phyloP scores from a whole-genome alignment of 495 filamentous ascomycete species.

The Aspergillus egyptiacus region DNA sequence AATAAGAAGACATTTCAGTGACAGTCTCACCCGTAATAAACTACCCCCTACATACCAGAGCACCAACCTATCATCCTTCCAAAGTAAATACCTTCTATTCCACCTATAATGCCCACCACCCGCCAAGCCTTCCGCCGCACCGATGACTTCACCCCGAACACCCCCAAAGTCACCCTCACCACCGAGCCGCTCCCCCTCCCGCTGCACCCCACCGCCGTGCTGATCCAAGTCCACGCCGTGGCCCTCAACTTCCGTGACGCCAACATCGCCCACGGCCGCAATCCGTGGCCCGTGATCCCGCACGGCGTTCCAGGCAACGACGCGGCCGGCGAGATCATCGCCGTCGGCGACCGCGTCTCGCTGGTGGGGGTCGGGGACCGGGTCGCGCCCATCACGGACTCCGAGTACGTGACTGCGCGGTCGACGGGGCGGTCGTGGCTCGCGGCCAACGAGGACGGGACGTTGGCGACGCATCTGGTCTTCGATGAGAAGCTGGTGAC shows the following conservation, averaged over 20 bases:
- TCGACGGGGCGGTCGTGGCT: constrained; percentile 25
- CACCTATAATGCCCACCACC: background rate
- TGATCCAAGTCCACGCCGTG: constrained; percentile 38
- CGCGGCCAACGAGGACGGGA: constrained; percentile 26
- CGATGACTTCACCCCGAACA: constrained; percentile 25
- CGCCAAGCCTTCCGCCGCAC: constrained; percentile 27
- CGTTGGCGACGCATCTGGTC: constrained; percentile 30
- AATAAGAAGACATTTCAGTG: too few species aligned
- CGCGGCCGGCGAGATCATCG: constrained; percentile 33
- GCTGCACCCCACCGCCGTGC: constrained; percentile 12
- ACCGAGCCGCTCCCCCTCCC: constrained; percentile 19
- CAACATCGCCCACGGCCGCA: constrained; percentile 33
- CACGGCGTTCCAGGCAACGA: constrained; percentile 33
- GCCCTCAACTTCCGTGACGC: constrained; percentile 43
- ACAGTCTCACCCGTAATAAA: too few species aligned
- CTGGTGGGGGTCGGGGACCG: constrained; percentile 24
- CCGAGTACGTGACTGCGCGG: constrained; percentile 24
- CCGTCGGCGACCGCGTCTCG: constrained; percentile 27
- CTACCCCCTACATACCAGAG: too few species aligned
- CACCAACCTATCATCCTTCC: too few species aligned
- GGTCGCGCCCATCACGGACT: constrained; percentile 27
- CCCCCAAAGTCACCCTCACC: constrained; percentile 18
- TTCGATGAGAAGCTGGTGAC: constrained; percentile 26
- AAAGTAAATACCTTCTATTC: background rate
- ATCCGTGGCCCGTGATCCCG: constrained; percentile 31